Evolutionary conservation across 2,329 filamentous ascomycete genomes (phyloP).

Genomic region (Emergomyces africanus): DNA sequence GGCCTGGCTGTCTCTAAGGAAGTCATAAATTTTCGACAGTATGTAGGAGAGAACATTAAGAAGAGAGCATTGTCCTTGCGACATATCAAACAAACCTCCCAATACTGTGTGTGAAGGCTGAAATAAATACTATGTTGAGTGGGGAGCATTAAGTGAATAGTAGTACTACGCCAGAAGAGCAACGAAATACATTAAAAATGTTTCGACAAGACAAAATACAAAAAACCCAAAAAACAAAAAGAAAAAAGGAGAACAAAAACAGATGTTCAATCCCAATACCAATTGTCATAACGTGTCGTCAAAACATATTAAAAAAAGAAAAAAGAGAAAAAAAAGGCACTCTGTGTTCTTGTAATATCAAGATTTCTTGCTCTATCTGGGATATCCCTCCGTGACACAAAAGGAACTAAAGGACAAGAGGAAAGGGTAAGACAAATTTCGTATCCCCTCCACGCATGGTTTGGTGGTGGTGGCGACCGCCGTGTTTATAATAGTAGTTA

Average conservation of each 20-base stretch:
- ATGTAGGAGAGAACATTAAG: conserved; percentile 38
- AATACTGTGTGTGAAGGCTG: too few species aligned
- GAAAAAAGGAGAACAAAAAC: background rate
- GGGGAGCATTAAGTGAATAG: conserved; percentile 5
- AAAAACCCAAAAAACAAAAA: background rate
- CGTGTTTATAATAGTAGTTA: background rate
- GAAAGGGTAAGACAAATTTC: background rate
- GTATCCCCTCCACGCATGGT: background rate
- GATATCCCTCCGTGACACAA: background rate
- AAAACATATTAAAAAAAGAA: background rate
- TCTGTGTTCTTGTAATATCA: background rate
- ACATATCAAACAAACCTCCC: too few species aligned
- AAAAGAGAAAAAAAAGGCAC: background rate
- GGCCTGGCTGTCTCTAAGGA: too few species aligned
- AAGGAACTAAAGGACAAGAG: background rate
- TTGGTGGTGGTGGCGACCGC: too few species aligned
- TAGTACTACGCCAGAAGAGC: background rate
- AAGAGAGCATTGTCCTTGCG: conserved; percentile 27
- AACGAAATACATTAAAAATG: too few species aligned
- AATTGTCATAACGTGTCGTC: background rate
- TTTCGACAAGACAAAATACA: too few species aligned
- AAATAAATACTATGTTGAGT: conserved; percentile 24
- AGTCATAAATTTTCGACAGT: too few species aligned
- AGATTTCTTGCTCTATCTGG: background rate
- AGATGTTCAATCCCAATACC: too few species aligned